phyloP scores from a whole-genome alignment of 345 rosid genomes.

The Ailanthus altissimus region DNA sequence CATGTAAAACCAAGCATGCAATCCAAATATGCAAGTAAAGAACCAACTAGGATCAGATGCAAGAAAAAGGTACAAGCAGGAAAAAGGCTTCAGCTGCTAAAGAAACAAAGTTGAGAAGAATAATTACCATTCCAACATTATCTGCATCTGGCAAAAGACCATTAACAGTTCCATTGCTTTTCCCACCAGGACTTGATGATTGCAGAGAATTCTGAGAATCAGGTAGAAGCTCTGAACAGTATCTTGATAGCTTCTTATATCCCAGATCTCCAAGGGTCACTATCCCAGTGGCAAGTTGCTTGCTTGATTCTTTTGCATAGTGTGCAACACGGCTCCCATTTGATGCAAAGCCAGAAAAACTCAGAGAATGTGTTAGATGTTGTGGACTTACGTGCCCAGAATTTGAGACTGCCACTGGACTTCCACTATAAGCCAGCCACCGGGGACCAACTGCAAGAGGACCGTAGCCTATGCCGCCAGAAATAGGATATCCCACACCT shows the following conservation, averaged over 20 bases:
- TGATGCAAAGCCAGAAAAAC: constrained; percentile 49
- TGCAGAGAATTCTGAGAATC: constrained; percentile 53
- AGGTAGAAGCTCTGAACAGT: constrained; percentile 75
- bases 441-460: constrained; percentile 96
- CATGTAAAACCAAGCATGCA: background rate
- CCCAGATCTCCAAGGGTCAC: constrained; percentile 86
- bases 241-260: constrained; percentile 63
- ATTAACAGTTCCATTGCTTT: constrained; percentile 52
- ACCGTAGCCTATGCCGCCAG: constrained; percentile 80
- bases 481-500: constrained; percentile 37
- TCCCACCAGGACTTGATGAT: constrained; percentile 52
- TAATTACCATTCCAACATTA: constrained; percentile 76
- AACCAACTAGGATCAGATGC: background rate
- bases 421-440: constrained; percentile 95
- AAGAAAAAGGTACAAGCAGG: background rate
- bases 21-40: background rate
- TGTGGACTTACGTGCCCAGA: constrained; percentile 64
- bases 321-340: constrained; percentile 65
- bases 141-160: constrained; percentile 64
- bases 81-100: background rate
- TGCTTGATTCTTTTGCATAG: constrained; percentile 88
- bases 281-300: constrained; percentile 87
- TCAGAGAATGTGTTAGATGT: constrained; percentile 53
- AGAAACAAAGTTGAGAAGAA: constrained; percentile 19
- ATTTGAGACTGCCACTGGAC: constrained; percentile 52